Conservation (phyloP, 352 stramenopile species). For the Phytopythium aichiense region DNA sequence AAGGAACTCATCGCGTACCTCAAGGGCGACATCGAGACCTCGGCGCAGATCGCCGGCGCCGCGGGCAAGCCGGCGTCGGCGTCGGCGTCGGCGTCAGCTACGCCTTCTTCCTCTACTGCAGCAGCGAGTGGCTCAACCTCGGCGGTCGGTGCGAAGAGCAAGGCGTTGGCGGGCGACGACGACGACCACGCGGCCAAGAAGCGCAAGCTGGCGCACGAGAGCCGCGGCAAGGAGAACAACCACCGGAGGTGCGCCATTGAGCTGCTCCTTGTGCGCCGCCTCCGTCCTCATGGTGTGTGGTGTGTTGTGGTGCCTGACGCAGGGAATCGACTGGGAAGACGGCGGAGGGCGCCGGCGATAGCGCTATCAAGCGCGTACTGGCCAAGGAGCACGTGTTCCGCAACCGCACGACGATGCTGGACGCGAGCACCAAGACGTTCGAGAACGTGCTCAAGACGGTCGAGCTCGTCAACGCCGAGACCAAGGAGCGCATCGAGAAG, state of each 20-base stretch:
- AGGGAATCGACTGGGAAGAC: background rate
- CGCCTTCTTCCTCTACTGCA: background rate
- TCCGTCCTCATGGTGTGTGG: background rate
- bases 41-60: conserved; percentile 56
- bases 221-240: conserved; percentile 42
- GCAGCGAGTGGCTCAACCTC: conserved; percentile 4
- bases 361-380: conserved; percentile 53
- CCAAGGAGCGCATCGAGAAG: conserved; percentile 86
- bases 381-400: conserved; percentile 65
- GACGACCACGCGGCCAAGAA: conserved; percentile 40
- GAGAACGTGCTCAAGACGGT: conserved; percentile 79
- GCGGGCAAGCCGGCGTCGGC: background rate
- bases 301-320: background rate
- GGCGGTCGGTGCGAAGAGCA: conserved; percentile 10
- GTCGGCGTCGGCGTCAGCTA: background rate
- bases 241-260: background rate
- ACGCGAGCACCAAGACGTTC: conserved; percentile 78
- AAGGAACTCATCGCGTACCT: conserved; percentile 84
- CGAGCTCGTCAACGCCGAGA: conserved; percentile 77
- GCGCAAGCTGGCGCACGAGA: conserved; percentile 26
- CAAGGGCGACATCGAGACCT: conserved; percentile 79
- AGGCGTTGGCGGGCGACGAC: conserved; percentile 3
- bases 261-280: background rate
- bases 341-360: conserved; percentile 30
- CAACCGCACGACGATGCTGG: conserved; percentile 70